These are phyloP conservation scores for Gracilariopsis chorda DNA, from an alignment of 23 red algal genomes.

Conservation along the genomic window DNA sequence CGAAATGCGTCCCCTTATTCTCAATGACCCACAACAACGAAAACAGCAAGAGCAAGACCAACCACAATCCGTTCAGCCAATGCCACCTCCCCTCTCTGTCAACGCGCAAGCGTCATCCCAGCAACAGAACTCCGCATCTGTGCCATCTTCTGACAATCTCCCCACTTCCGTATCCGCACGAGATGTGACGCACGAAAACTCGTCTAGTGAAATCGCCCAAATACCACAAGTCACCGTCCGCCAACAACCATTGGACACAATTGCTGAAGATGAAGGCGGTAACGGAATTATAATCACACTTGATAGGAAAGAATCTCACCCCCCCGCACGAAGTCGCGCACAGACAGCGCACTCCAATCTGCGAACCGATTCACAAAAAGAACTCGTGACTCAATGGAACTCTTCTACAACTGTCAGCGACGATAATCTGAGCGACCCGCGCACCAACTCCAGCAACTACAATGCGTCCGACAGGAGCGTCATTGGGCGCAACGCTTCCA, in stretches of 20 bases:
- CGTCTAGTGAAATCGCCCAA: background rate
- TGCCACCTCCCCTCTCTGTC: background rate
- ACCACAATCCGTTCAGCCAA: background rate
- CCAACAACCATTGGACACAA: constrained; percentile 1
- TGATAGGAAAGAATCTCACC: background rate
- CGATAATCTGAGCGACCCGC: no score
- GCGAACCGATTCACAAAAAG: no score
- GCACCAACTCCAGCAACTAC: no score
- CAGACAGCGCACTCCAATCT: no score
- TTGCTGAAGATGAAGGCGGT: constrained; percentile 13
- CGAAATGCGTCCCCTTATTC: no score
- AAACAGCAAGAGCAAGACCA: background rate
- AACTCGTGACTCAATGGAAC: no score
- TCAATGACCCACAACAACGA: background rate
- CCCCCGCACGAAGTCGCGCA: no score
- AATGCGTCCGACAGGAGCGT: no score
- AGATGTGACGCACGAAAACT: background rate
- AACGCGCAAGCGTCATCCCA: background rate
- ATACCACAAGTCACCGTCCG: background rate
- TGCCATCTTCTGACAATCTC: background rate
- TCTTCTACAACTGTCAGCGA: no score
- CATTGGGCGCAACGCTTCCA: no score
- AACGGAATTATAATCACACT: constrained; percentile 13
- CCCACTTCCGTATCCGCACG: background rate
- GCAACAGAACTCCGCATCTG: background rate